Evolutionary conservation across 208 protist genomes (phyloP), one percentile per base, ranked within the genome.

Genomic region (Leishmania tarentolae): DNA sequence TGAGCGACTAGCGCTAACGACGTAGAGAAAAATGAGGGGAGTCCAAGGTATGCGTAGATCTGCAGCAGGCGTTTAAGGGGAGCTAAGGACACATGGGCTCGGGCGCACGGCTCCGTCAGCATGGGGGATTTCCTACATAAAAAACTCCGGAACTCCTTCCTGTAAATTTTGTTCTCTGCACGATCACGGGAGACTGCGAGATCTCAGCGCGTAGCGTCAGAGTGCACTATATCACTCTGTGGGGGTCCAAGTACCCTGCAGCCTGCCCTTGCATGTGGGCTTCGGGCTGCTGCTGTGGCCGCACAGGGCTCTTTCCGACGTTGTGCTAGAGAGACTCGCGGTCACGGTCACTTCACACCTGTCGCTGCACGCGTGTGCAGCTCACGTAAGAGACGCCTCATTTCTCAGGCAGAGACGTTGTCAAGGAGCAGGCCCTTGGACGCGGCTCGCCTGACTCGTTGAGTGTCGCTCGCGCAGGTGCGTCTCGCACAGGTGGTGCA

Each of bases 21-120:
- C n/a, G 69, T 5, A 21, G 77, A 78, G 52, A 69, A 57, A 81
- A 78, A 83, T 35, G 31, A 83, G 61, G 73, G 42, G 57, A 13
- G 46, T 44, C 24, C 3, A 21, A 8, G 31, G 37, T 11, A 61
- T 24, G 56, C 24, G 13, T n/a, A 24, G 56, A 11, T n/a, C 13
- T 65, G n/a, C n/a, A 40, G 19, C 3, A 37, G n/a, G n/a, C 56
- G 28, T 65, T 21, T 13, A 7, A 65, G n/a, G n/a, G 24, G 6
- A 59, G 53, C 24, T n/a, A 6, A 6, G n/a, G 24, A 31, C 24
- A 61, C 24, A 4, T 7, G 24, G 4, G 3, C 13, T 31, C 21
- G 11, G 24, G 24, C 56, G 56, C 56, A 28, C 56, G 2, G 24
- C 24, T 61, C 56, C 56, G 24, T 15, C 50, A 61, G 56, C 56